A percentile compares a stretch with the other conserved stretches of the same genome.
Conservation (phyloP, 2,329 filamentous ascomycete genomes). For the Calonectria leucothoes region DNA sequence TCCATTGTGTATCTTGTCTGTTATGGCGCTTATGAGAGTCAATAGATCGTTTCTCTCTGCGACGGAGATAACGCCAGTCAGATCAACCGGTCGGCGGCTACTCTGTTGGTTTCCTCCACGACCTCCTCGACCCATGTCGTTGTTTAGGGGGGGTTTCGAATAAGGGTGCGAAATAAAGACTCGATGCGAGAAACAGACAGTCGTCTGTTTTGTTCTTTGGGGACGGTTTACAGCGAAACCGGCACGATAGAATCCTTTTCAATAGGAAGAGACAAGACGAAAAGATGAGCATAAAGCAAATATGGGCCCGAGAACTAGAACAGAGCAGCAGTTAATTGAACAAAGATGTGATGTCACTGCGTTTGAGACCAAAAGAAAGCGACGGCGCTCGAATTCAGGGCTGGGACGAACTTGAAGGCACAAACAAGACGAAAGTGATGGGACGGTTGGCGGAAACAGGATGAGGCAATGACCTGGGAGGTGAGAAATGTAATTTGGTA, state of each 20-base stretch:
- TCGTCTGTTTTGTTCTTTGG: not conserved
- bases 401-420: not conserved
- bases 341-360: not conserved
- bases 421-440: not conserved
- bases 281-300: not conserved
- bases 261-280: not conserved
- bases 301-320: not conserved
- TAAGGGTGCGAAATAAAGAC: not conserved
- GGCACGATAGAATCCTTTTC: not conserved
- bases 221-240: not conserved
- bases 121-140: constrained; percentile 54
- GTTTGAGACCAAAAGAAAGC: not conserved
- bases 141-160: not conserved
- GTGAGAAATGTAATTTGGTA: not conserved
- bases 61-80: constrained; percentile 60
- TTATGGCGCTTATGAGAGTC: constrained; percentile 63
- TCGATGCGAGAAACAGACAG: not conserved
- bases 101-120: constrained; percentile 47
- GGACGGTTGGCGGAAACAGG: not conserved
- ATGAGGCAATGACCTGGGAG: not conserved
- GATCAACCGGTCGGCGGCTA: constrained; percentile 60
- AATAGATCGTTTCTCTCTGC: constrained; percentile 64
- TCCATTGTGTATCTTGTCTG: constrained; percentile 66
- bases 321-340: not conserved
- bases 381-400: not conserved